Evolutionary conservation across 1,284 basidiomycete genomes (phyloP).

Genomic region (Tausonia pullulans): DNA sequence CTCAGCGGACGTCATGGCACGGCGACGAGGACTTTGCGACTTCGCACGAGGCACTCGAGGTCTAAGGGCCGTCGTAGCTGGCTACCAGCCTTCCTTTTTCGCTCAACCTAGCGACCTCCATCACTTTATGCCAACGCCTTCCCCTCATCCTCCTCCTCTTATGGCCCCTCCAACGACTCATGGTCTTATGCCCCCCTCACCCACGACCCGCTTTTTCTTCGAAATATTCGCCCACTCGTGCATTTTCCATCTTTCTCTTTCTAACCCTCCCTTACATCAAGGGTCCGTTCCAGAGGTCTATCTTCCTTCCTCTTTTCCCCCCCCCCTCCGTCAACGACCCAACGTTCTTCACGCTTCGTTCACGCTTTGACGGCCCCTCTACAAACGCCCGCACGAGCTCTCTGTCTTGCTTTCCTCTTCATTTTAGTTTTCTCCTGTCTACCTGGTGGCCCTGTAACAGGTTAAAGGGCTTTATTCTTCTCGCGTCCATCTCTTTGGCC

Average conservation of each 20-base stretch:
- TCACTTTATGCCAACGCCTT: background rate
- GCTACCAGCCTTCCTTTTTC: background rate
- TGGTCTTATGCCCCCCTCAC: background rate
- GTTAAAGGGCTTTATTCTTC: too few species aligned
- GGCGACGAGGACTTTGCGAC: conserved; percentile 10
- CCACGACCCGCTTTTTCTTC: background rate
- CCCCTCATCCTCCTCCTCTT: background rate
- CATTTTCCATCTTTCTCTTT: background rate
- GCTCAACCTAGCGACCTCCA: background rate
- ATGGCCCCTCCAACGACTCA: background rate
- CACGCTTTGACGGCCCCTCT: too few species aligned
- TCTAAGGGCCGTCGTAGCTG: background rate
- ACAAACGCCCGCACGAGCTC: too few species aligned
- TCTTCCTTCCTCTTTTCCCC: too few species aligned
- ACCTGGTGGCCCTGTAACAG: too few species aligned
- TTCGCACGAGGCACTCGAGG: conserved; percentile 8
- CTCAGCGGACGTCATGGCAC: conserved; percentile 4
- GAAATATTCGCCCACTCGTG: background rate
- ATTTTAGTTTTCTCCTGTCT: too few species aligned
- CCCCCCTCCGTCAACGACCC: too few species aligned
- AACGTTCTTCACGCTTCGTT: too few species aligned
- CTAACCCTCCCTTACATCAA: background rate
- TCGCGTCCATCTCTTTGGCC: too few species aligned
- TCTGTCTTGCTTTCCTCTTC: too few species aligned
- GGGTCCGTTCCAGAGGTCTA: too few species aligned